These are phyloP conservation scores for Ophiostoma piceae DNA, from an alignment of 2,329 filamentous ascomycete genomes.

Conservation along the genomic window DNA sequence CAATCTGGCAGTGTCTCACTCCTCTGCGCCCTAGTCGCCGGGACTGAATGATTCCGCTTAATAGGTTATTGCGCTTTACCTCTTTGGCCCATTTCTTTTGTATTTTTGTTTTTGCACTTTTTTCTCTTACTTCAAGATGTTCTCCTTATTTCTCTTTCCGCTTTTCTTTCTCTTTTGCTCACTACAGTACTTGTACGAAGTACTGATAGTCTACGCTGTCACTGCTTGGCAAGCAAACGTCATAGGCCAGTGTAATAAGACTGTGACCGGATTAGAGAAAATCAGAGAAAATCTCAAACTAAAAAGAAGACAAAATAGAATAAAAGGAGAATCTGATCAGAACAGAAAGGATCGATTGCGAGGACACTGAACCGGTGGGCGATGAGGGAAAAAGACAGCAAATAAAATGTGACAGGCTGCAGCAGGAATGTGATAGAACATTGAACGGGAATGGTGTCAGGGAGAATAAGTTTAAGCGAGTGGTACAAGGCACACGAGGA, in stretches of 20 bases:
- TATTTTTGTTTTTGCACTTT: background rate
- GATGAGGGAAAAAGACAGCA: background rate
- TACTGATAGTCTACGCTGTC: background rate
- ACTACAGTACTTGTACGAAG: background rate
- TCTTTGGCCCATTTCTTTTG: too few relatives aligned
- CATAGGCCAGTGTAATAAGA: background rate
- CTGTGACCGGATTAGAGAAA: background rate
- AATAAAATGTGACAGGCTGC: constrained; percentile 18
- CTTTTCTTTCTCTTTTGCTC: background rate
- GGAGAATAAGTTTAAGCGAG: background rate
- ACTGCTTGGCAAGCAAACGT: background rate
- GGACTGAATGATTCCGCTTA: background rate
- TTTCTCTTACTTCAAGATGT: background rate
- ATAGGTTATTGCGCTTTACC: background rate
- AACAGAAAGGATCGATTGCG: background rate
- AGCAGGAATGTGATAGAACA: constrained; percentile 18
- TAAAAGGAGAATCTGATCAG: background rate
- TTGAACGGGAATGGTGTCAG: background rate
- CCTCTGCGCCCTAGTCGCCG: background rate
- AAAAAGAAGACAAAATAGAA: background rate
- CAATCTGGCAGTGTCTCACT: background rate
- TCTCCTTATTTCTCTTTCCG: background rate
- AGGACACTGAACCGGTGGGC: constrained; percentile 13
- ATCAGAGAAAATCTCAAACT: background rate
- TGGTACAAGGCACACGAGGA: background rate